Conservation (phyloP, 306 rosid species). For the Neltuma alba region DNA sequence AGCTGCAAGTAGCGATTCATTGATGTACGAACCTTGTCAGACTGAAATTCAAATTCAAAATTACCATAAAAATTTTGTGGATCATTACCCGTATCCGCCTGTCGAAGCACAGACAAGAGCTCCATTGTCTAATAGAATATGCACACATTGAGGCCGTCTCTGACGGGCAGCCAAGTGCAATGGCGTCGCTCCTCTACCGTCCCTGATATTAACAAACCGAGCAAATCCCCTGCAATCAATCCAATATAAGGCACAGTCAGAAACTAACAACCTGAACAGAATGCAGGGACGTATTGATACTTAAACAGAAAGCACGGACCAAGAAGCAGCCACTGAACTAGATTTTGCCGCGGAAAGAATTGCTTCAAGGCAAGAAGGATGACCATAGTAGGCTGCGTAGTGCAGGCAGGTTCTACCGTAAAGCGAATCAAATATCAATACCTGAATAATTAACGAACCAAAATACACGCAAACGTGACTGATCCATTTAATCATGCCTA, state of each 20-base stretch:
- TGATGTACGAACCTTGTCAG: slow-evolving; percentile 26
- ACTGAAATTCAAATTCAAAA: slow-evolving; percentile 14
- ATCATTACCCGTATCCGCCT: slow-evolving; percentile 79
- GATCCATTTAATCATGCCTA: not conserved
- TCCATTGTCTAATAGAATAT: slow-evolving; percentile 76
- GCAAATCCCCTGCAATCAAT: slow-evolving; percentile 76
- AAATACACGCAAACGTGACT: slow-evolving; percentile 18
- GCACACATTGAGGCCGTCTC: slow-evolving; percentile 81
- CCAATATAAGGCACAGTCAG: slow-evolving; percentile 8
- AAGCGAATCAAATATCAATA: slow-evolving; percentile 88
- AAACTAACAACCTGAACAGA: slow-evolving; percentile 20
- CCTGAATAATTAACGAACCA: slow-evolving; percentile 45
- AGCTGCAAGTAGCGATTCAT: slow-evolving; percentile 59
- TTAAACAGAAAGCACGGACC: slow-evolving; percentile 52
- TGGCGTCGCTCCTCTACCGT: slow-evolving; percentile 90
- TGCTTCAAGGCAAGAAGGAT: slow-evolving; percentile 79
- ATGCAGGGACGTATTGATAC: not conserved
- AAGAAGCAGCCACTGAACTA: slow-evolving; percentile 88
- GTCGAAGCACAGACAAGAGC: slow-evolving; percentile 92
- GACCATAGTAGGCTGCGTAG: slow-evolving; percentile 89
- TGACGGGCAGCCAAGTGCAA: slow-evolving; percentile 92
- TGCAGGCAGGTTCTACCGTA: slow-evolving; percentile 93
- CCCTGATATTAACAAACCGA: slow-evolving; percentile 93
- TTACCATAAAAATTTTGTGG: not conserved
- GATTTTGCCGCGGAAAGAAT: slow-evolving; percentile 84